Evolutionary conservation across 148 eudicot genomes (phyloP).

Genomic region (Bassia scoparia): DNA sequence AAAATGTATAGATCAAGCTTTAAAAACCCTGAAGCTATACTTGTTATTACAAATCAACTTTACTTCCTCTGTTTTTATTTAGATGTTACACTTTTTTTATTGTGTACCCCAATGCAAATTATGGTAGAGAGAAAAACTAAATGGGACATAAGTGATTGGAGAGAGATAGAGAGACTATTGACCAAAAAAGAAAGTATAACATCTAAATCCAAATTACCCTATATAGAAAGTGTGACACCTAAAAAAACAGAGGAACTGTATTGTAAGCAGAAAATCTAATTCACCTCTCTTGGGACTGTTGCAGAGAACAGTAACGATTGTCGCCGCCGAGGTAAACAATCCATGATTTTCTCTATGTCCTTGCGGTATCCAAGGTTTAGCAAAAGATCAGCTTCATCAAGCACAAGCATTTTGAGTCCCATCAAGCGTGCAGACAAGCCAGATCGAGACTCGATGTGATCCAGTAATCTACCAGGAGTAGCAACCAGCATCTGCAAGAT

Average conservation of each 20-base stretch:
- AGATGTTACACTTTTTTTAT: no score
- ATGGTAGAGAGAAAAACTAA: no score
- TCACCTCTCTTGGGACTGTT: slow-evolving; percentile 88
- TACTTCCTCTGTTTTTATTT: no score
- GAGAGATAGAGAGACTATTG: no score
- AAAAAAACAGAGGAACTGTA: no score
- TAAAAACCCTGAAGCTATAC: not conserved
- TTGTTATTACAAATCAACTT: not conserved
- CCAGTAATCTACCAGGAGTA: slow-evolving; percentile 95
- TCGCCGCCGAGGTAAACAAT: slow-evolving; percentile 86
- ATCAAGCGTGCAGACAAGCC: slow-evolving; percentile 69
- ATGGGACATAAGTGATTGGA: no score
- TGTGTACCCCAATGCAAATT: no score
- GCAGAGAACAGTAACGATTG: slow-evolving; percentile 88
- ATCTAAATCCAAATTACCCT: no score
- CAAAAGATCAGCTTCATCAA: slow-evolving; percentile 93
- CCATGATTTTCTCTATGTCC: slow-evolving; percentile 84
- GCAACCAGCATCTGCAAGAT: slow-evolving; percentile 77
- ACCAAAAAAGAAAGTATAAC: no score
- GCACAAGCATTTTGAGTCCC: slow-evolving; percentile 82
- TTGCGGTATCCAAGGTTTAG: slow-evolving; percentile 81
- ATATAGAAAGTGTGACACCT: no score
- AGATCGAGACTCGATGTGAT: slow-evolving; percentile 82
- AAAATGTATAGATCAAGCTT: not conserved
- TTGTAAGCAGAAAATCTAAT: slow-evolving; percentile 6